Conservation (phyloP, 2,329 filamentous ascomycete genomes). For the Davidsoniella virescens region DNA sequence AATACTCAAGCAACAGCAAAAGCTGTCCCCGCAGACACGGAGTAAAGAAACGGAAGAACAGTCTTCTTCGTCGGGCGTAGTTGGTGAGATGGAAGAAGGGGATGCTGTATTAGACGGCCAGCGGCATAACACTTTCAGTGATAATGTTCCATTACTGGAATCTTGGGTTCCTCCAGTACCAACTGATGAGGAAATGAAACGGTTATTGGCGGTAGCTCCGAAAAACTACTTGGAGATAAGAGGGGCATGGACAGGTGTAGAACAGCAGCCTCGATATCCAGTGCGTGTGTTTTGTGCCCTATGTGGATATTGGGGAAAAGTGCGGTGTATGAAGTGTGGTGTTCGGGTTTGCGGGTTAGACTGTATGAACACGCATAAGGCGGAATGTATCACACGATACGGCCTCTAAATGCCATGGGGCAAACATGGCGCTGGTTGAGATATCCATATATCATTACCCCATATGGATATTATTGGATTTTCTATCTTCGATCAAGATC, state of each 20-base stretch:
- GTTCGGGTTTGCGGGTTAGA: slow-evolving; percentile 60
- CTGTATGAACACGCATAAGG: slow-evolving; percentile 55
- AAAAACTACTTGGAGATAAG: slow-evolving; percentile 51
- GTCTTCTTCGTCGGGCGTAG: not conserved
- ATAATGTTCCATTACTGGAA: slow-evolving; percentile 40
- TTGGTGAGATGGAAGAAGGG: no score
- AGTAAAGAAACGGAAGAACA: not conserved
- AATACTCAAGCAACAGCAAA: not conserved
- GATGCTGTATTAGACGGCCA: not conserved
- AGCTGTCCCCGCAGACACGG: no score
- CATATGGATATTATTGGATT: no score
- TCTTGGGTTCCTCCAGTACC: slow-evolving; percentile 42
- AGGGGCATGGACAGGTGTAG: slow-evolving; percentile 25
- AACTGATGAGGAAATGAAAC: slow-evolving; percentile 43
- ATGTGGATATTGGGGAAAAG: slow-evolving; percentile 68
- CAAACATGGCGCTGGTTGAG: no score
- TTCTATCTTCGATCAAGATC: no score
- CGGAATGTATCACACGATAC: slow-evolving; percentile 53
- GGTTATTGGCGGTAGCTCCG: slow-evolving; percentile 46
- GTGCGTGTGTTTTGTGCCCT: slow-evolving; percentile 56
- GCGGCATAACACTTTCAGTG: slow-evolving; percentile 26
- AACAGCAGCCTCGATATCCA: slow-evolving; percentile 31
- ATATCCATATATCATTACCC: no score
- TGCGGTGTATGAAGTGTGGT: slow-evolving; percentile 65
- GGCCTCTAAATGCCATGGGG: slow-evolving; percentile 23